Percentiles rank a stretch among this genome's conserved stretches.
Evolutionary conservation across 306 rosid species (phyloP).

Genomic region (Nissolia schottii): DNA sequence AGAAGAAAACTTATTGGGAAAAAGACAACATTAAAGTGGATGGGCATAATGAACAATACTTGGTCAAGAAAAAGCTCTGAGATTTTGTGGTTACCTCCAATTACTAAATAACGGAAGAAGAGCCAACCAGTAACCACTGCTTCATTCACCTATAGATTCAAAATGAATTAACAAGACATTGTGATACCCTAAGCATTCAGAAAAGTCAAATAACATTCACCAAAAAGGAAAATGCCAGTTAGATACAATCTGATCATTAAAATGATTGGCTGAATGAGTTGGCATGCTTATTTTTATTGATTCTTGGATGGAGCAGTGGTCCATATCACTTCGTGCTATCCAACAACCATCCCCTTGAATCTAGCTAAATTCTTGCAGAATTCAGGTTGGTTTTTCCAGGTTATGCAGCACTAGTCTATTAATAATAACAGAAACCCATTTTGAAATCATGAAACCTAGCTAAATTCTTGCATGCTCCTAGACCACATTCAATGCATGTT

Average conservation of each 20-base stretch:
- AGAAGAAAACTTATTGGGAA: neutral
- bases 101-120: constrained; percentile 96
- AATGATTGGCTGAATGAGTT: too few relatives aligned
- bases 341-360: neutral
- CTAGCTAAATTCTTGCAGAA: neutral
- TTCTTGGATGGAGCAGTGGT: too few relatives aligned
- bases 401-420: neutral
- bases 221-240: neutral
- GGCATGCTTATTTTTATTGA: too few relatives aligned
- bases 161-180: constrained; percentile 5
- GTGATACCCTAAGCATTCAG: neutral
- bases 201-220: neutral
- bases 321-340: too few relatives aligned
- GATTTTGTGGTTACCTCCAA: constrained; percentile 71
- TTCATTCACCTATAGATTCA: constrained; percentile 70
- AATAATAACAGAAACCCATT: too few relatives aligned
- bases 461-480: too few relatives aligned
- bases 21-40: neutral
- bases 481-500: too few relatives aligned
- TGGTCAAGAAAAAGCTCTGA: neutral
- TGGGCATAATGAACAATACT: neutral
- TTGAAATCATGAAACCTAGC: too few relatives aligned
- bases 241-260: neutral
- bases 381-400: neutral
- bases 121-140: constrained; percentile 97